These are phyloP conservation scores for Zygnema circumcarinatum DNA, from an alignment of 139 green algal genomes.

Conservation along the genomic window DNA sequence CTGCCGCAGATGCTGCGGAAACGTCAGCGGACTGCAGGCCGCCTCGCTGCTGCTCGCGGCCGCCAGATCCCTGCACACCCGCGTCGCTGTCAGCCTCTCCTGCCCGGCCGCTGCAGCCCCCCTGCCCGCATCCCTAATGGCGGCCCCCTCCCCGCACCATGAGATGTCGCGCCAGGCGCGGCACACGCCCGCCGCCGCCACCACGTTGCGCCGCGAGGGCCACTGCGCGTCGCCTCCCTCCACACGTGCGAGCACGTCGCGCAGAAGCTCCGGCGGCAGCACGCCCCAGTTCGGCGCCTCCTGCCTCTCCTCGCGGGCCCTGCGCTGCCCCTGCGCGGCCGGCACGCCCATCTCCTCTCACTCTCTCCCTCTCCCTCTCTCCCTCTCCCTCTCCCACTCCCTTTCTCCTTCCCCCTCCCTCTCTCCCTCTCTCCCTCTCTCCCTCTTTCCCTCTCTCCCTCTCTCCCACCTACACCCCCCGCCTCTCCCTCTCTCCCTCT, in stretches of 20 bases:
- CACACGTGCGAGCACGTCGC: conserved; percentile 8
- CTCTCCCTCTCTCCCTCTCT: conserved; percentile 1
- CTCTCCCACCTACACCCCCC: not conserved
- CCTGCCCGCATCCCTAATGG: not conserved
- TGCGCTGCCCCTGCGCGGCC: not conserved
- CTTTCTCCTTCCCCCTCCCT: not conserved
- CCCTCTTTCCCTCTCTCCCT: conserved; percentile 1
- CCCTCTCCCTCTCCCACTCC: not conserved
- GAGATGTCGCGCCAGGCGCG: not conserved
- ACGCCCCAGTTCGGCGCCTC: not conserved
- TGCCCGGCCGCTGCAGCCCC: not conserved
- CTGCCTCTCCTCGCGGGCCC: not conserved
- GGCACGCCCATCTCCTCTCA: not conserved
- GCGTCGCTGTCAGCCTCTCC: not conserved
- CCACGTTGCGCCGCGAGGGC: not conserved
- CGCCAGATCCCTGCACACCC: conserved; percentile 5
- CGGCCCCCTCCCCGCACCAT: not conserved
- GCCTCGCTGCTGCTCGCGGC: not conserved
- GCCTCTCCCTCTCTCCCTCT: not conserved
- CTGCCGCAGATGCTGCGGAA: conserved; percentile 21
- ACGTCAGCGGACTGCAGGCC: conserved; percentile 11
- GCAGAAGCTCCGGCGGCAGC: conserved; percentile 18
- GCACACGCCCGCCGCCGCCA: not conserved
- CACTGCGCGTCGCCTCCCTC: not conserved
- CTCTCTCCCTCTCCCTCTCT: conserved; percentile 12